Evolutionary conservation across 1,284 basidiomycete species (phyloP), one percentile per base, ranked within the genome.

Genomic region (Cryptococcus sp.): DNA sequence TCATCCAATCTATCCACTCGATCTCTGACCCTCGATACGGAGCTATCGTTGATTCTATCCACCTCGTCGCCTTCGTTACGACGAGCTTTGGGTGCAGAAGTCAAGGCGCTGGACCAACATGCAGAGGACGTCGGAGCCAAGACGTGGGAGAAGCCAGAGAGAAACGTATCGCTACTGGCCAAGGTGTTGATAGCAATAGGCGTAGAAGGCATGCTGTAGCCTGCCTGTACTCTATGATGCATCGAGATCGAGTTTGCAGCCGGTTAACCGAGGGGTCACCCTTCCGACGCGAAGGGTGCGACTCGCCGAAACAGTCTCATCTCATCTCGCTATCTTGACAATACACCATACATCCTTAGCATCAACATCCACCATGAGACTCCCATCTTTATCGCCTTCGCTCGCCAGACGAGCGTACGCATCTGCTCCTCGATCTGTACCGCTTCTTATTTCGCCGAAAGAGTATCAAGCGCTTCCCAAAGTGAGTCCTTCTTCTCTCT

Each of bases 1-100:
- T 95, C 91, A 0, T 94, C 92, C 2, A 99, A 99, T 71, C 83
- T 97, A 49, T 95, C 94, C 61, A 86, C 88, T 1, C 84, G 94
- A 3, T 94, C 90, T 1, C 82, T 91, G 1, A 80, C 87, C 56
- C 81, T 95, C 40, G 95, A 98, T 72, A 86, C 91, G 12, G 94
- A 98, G 66, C 80, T 97, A 33, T 93, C 89, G 1, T 86, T 97
- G 58, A 69, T 95, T 38, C 81, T 97, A 75, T 73, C 85, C 33
- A 83, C 90, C 6, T 81, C 82, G 7, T 79, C 78, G 3, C 58
- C 71, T 0, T 51, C 65, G 1, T 53, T 79, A 24, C 61, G 73
- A 5, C 51, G 59, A 21, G 62, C 70, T 2, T 64, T 82, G 35
- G 67, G 62, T 18, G 51, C 65, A 6, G 81, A 82, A 58, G 64